Percentiles rank a stretch among this genome's conserved stretches.
Evolutionary conservation across 331 rosid species (phyloP).

Genomic region (Rhamnella rubrinervis): DNA sequence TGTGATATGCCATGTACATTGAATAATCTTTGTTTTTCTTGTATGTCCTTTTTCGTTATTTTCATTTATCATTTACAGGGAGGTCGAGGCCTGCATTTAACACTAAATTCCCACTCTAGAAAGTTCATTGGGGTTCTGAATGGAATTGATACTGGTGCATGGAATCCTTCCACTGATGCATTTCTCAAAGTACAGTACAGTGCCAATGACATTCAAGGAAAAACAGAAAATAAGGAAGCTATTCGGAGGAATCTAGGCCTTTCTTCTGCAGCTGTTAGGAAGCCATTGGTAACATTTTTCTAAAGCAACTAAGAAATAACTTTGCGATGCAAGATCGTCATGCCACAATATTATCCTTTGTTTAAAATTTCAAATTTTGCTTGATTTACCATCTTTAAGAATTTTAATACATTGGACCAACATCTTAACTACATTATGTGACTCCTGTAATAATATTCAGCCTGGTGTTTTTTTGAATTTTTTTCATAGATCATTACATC

Average conservation of each 20-base stretch:
- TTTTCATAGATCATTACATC: background rate
- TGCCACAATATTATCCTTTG: background rate
- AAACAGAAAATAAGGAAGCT: conserved; percentile 79
- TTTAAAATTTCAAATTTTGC: background rate
- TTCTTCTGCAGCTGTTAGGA: conserved; percentile 60
- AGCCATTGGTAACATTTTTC: conserved; percentile 74
- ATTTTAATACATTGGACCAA: background rate
- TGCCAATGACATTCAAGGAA: conserved; percentile 81
- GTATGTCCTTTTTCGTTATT: conserved; percentile 19
- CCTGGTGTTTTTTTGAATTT: background rate
- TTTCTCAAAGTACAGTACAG: conserved; percentile 75
- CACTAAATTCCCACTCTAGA: conserved; percentile 72
- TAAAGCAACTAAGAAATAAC: background rate
- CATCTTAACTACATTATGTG: background rate
- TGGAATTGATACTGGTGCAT: conserved; percentile 88
- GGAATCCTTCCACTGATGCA: conserved; percentile 84
- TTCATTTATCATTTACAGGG: conserved; percentile 55
- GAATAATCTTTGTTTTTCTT: background rate
- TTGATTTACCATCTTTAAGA: background rate
- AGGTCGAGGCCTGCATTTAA: conserved; percentile 88
- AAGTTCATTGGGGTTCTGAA: conserved; percentile 87
- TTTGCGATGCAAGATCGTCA: conserved; percentile 8
- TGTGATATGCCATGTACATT: background rate
- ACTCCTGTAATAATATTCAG: background rate
- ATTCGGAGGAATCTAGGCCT: conserved; percentile 68